Percentiles rank a stretch among this genome's conserved stretches.
phyloP scores from a whole-genome alignment of 2,329 filamentous ascomycete genomes.

The Pseudocercospora crystallina region DNA sequence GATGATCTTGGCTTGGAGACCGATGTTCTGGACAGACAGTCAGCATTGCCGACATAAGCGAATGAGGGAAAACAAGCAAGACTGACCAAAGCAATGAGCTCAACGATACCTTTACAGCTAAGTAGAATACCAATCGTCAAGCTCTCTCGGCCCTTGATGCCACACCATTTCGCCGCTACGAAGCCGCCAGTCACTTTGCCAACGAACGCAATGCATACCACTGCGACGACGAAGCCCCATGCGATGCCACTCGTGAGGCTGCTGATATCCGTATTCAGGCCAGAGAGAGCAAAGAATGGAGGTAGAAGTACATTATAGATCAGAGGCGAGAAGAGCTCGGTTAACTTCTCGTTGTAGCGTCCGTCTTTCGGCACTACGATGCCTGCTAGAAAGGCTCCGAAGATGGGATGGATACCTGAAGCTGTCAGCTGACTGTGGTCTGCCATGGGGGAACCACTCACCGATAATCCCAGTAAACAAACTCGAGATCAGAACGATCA shows the following conservation, averaged over 20 bases:
- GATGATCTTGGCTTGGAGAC: conserved; percentile 5
- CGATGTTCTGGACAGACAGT: not conserved
- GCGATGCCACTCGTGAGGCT: conserved; percentile 73
- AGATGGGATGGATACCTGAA: conserved; percentile 71
- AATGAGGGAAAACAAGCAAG: too few species aligned
- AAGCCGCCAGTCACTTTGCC: conserved; percentile 81
- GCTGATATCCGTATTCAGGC: conserved; percentile 79
- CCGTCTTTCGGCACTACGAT: conserved; percentile 72
- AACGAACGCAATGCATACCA: conserved; percentile 74
- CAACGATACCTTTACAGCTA: conserved; percentile 92
- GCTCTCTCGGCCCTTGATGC: conserved; percentile 81
- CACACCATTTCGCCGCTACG: conserved; percentile 69
- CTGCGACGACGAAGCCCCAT: conserved; percentile 82
- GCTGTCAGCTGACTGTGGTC: not conserved
- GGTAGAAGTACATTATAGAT: conserved; percentile 72
- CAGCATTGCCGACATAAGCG: too few species aligned
- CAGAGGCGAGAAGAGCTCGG: conserved; percentile 60
- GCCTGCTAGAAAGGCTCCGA: conserved; percentile 83
- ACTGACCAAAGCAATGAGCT: conserved; percentile 71
- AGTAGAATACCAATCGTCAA: conserved; percentile 82
- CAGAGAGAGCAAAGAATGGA: conserved; percentile 87
- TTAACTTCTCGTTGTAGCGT: conserved; percentile 72
- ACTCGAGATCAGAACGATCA: conserved; percentile 71
- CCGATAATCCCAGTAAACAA: conserved; percentile 88
- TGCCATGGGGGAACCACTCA: conserved; percentile 27